Percentiles rank a stretch among this genome's conserved stretches.
Evolutionary conservation across 2,329 filamentous ascomycete species (phyloP).

Genomic region (Ophidiomyces ophidiicola): DNA sequence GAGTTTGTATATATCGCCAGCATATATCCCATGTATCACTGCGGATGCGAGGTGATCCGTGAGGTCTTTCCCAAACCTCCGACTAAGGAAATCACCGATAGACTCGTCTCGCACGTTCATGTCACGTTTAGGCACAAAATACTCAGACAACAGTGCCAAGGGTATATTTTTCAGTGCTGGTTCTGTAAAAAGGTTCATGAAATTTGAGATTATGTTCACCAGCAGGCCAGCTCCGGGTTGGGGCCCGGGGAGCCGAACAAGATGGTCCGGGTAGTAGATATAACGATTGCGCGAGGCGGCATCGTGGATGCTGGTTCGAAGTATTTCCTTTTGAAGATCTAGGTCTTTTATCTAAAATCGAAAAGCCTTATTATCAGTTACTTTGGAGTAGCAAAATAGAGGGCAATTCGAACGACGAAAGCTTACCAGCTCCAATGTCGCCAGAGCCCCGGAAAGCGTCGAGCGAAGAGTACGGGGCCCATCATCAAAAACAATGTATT

Average conservation of each 20-base stretch:
- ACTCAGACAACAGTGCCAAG: constrained; percentile 23
- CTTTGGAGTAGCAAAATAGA: too few species aligned
- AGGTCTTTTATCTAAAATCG: constrained; percentile 26
- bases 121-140: constrained; percentile 24
- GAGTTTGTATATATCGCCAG: constrained; percentile 71
- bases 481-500: constrained; percentile 62
- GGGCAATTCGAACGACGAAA: constrained; percentile 4
- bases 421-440: constrained; percentile 57
- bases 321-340: constrained; percentile 44
- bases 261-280: constrained; percentile 77
- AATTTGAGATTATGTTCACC: constrained; percentile 22
- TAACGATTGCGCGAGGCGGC: constrained; percentile 54
- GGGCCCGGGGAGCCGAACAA: constrained; percentile 50
- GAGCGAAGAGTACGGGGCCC: constrained; percentile 67
- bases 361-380: too few species aligned
- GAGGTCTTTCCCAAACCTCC: constrained; percentile 41
- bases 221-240: constrained; percentile 19
- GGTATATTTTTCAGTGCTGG: constrained; percentile 44
- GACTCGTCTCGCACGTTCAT: constrained; percentile 49
- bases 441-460: constrained; percentile 45
- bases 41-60: constrained; percentile 66
- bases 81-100: constrained; percentile 52
- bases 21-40: constrained; percentile 76
- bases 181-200: constrained; percentile 36
- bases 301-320: constrained; percentile 41